A percentile compares a stretch with the other conserved stretches of the same genome.
Evolutionary conservation across 2,329 filamentous ascomycete species (phyloP).

Genomic region (Epicoccum nigrum): DNA sequence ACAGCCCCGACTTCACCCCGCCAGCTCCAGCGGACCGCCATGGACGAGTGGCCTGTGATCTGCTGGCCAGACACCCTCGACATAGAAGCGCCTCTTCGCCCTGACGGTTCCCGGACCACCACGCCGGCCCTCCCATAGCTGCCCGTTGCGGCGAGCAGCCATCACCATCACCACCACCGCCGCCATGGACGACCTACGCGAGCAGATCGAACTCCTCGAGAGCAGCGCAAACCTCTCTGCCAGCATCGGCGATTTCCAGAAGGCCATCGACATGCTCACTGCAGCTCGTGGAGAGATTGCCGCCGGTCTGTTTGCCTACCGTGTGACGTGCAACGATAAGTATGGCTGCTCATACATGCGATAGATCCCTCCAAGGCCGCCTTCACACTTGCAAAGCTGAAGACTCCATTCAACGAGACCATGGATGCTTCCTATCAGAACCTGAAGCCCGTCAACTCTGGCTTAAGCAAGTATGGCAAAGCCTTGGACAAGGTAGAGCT

Average conservation of each 20-base stretch:
- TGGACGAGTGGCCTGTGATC: conserved; percentile 28
- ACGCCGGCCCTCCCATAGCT: not conserved
- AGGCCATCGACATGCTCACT: conserved; percentile 77
- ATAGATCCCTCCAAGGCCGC: conserved; percentile 72
- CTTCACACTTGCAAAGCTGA: conserved; percentile 79
- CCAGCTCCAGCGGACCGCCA: conserved; percentile 25
- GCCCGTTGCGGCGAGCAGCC: conserved; percentile 3
- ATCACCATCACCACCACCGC: conserved; percentile 14
- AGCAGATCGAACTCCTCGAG: conserved; percentile 75
- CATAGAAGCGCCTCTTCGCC: not conserved
- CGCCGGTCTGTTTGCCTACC: conserved; percentile 53
- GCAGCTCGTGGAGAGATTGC: conserved; percentile 76
- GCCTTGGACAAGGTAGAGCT: conserved; percentile 75
- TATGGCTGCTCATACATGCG: conserved; percentile 22
- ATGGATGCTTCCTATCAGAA: conserved; percentile 82
- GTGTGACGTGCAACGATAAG: conserved; percentile 2
- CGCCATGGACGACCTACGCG: conserved; percentile 69
- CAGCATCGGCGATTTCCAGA: conserved; percentile 79
- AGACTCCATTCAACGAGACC: conserved; percentile 80
- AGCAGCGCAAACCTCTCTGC: conserved; percentile 72
- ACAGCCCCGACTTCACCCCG: too few relatives aligned
- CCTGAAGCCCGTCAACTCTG: conserved; percentile 81
- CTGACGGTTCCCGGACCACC: not conserved
- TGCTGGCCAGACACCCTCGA: conserved; percentile 27
- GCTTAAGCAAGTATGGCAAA: conserved; percentile 83